These are phyloP conservation scores for Blastobotrys elegans DNA, from an alignment of 1,139 yeast genomes.

Conservation along the genomic window DNA sequence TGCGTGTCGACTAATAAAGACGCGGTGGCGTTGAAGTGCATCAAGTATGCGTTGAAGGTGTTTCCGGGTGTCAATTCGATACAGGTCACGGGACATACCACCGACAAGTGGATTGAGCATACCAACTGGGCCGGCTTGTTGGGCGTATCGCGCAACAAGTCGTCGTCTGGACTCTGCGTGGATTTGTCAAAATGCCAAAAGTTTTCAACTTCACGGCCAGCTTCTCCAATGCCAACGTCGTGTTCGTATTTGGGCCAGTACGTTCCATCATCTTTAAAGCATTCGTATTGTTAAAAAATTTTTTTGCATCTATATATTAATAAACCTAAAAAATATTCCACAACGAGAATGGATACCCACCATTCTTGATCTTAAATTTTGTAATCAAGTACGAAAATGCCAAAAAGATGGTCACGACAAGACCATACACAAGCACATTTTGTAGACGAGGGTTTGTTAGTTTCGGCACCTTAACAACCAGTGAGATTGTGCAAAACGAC, in stretches of 20 bases:
- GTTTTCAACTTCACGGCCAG: neutral
- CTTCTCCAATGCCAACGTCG: neutral
- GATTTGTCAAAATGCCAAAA: conserved; percentile 9
- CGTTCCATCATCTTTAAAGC: neutral
- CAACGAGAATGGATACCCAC: conserved; percentile 51
- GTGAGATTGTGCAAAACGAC: conserved; percentile 39
- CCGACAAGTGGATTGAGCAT: conserved; percentile 11
- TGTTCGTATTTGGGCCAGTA: neutral
- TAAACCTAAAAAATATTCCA: conserved; percentile 19
- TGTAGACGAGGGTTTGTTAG: conserved; percentile 40
- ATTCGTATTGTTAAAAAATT: neutral
- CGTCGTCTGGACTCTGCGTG: neutral
- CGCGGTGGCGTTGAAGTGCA: conserved; percentile 8
- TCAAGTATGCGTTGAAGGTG: conserved; percentile 6
- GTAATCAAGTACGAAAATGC: conserved; percentile 48
- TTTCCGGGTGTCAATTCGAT: conserved; percentile 3
- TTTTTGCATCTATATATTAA: neutral
- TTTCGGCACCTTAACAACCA: conserved; percentile 49
- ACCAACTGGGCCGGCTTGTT: conserved; percentile 9
- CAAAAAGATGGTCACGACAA: conserved; percentile 41
- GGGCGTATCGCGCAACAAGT: conserved; percentile 5
- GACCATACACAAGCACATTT: conserved; percentile 42
- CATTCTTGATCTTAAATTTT: conserved; percentile 51
- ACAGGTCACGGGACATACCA: conserved; percentile 10
- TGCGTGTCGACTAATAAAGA: conserved; percentile 10